Base-by-base conservation (phyloP, 2,329 filamentous ascomycete genomes). In the Onygenales sp. region DNA sequence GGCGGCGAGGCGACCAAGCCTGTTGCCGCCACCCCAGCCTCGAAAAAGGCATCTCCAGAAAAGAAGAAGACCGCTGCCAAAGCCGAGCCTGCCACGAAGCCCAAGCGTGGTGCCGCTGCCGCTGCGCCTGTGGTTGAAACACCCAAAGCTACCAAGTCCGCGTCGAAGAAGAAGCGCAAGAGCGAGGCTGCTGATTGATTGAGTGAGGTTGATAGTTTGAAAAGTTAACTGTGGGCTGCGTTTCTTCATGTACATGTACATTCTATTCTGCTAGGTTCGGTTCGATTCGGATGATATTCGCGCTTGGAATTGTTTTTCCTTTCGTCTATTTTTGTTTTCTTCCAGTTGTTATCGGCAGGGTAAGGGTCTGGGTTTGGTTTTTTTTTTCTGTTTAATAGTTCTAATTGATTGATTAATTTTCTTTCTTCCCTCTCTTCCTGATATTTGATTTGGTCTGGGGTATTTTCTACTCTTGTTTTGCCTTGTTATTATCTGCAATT, bases 91-190 rank as follows among this genome's bases (percentile, higher is more conserved):
- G 59, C 64, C 46, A 65, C 64, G 27, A 70, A 67, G 58, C 69
- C 69, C 54, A 72, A 70, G 52, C 57, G 61, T 43, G 55, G 61
- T 44, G 54, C 54, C 13, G 54, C 63, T 31, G 56, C 60, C 41
- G 54, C 53, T 7, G 54, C 62, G 31, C 55, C 62, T 11, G 59
- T 59, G 10, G 62, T 62, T 46, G 63, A 65, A 46, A 68, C 69
- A 50, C 55, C 64, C 11, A 63, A 65, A 43, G 60, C 57, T 4
- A 59, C 61, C 2, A 68, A 71, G 14, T 72, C 69, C 61, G 67
- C 68, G 58, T 62, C 60, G 39, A 68, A 66, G 60, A 77, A 76
- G 68, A 77, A 76, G 71, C 68, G 71, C 58, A 75, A 75, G 71
- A 75, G 72, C 59, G 71, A 74, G 57, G 66, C 58, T 38, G 60